A percentile compares a stretch with the other conserved stretches of the same genome.
Evolutionary conservation across 148 eudicot genomes (phyloP).

Genomic region (Vaccinium vitisidaea): DNA sequence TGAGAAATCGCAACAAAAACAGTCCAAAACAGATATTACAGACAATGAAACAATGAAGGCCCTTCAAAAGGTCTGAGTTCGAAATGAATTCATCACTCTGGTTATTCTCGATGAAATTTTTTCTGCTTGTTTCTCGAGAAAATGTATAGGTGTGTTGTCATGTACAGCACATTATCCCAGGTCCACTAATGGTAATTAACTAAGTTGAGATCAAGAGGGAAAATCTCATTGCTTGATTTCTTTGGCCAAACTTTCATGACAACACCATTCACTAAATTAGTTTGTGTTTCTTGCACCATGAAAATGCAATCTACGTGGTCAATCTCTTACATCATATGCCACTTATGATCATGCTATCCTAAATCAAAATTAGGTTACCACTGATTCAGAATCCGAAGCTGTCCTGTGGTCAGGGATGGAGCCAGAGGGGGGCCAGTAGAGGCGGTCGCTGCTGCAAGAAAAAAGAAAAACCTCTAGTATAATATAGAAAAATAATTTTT

Average conservation of each 20-base stretch:
- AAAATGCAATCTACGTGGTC: constrained; percentile 15
- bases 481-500: too few species aligned
- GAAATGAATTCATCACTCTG: background rate
- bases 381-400: background rate
- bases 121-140: constrained; percentile 15
- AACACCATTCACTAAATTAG: background rate
- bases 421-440: too few species aligned
- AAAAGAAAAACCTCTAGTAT: too few species aligned
- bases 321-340: background rate
- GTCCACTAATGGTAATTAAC: background rate
- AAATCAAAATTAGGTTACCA: background rate
- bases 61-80: constrained; percentile 20
- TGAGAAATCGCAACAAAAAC: constrained; percentile 35
- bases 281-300: background rate
- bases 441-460: too few species aligned
- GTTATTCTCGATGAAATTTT: background rate
- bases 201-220: constrained; percentile 7
- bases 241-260: background rate
- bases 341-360: background rate
- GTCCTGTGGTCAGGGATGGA: too few species aligned
- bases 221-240: background rate
- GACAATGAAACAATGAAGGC: constrained; percentile 23
- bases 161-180: background rate
- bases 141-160: background rate
- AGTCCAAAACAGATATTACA: constrained; percentile 24